Evolutionary conservation across 306 rosid species (phyloP), one percentile per base, ranked within the genome.

Genomic region (Senna tora): DNA sequence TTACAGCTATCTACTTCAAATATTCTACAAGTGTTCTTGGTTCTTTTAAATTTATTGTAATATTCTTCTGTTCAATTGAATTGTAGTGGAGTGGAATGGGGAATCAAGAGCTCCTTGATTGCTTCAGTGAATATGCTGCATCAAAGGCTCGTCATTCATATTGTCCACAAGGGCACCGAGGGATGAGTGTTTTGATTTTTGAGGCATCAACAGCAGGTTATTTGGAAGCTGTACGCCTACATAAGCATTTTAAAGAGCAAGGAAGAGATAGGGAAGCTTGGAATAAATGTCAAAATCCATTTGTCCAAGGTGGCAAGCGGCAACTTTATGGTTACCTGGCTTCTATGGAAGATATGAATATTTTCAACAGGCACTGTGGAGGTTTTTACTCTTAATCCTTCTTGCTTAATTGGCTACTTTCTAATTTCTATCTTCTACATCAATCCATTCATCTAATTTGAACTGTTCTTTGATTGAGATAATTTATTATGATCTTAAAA

Each of bases 21-120:
- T 43, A 16, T 60, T 14, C 30, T 47, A 43, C 15, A 41, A 43
- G 36, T 36, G 36, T 45, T 47, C 17, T 49, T 15, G 16, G 58
- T 22, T 63, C 30, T 50, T 45, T 34, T 36, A 17, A 25, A 6
- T 38, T 58, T 51, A 32, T 25, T 25, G 39, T 4, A 53, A 13
- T 71, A 30, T 3, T 42, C 49, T 9, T 56, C 4, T 72, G 56
- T n/a, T 71, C 50, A 67, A 64, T 66, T 75, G 73, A 68, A 55
- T 80, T 80, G 72, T 9, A 84, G 88, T 80, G 85, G 88, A 74
- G 2, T 10, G 88, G 88, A 69, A 84, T 84, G 88, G 88, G 88
- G 41, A 84, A 71, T 32, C 83, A 80, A 71, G 85, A 84, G 49
- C 85, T 84, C 47, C 81, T 80, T 71, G 83, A 77, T 77, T 80